Evolutionary conservation across 2,329 filamentous ascomycete genomes (phyloP).

Genomic region (Ceratocystis harringtonii): DNA sequence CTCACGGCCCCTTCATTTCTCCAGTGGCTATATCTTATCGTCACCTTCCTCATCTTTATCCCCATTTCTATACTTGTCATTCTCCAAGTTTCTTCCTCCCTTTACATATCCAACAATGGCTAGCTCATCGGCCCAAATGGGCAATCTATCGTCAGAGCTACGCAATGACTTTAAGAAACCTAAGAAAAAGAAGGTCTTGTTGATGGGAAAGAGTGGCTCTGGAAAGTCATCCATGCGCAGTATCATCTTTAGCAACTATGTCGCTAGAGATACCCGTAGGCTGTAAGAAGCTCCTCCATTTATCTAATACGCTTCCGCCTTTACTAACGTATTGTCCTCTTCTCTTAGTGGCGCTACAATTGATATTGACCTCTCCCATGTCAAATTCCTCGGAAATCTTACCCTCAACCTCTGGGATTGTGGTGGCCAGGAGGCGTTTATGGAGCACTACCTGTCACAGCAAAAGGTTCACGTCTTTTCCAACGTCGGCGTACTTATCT

Average conservation of each 20-base stretch:
- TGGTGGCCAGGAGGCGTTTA: conserved; percentile 95
- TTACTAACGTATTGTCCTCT: neutral
- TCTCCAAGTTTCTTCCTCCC: neutral
- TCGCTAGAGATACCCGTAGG: conserved; percentile 84
- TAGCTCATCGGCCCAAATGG: conserved; percentile 10
- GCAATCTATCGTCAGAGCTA: conserved; percentile 13
- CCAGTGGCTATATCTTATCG: neutral
- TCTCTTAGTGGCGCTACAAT: conserved; percentile 65
- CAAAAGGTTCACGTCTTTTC: conserved; percentile 94
- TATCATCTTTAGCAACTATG: conserved; percentile 98
- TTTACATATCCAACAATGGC: neutral
- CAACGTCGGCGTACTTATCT: conserved; percentile 92
- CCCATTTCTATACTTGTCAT: neutral
- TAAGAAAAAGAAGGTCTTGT: conserved; percentile 74
- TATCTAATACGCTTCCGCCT: neutral
- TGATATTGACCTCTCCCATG: conserved; percentile 94
- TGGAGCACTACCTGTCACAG: conserved; percentile 93
- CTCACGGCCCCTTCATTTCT: neutral
- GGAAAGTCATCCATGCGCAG: conserved; percentile 97
- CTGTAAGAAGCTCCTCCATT: conserved; percentile 35
- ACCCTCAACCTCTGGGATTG: conserved; percentile 98
- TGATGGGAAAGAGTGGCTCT: conserved; percentile 93
- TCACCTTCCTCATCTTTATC: neutral
- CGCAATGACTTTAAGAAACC: conserved; percentile 44
- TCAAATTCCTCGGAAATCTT: conserved; percentile 95